phyloP scores from a whole-genome alignment of 306 rosid genomes.

The Trifolium subterraneum region DNA sequence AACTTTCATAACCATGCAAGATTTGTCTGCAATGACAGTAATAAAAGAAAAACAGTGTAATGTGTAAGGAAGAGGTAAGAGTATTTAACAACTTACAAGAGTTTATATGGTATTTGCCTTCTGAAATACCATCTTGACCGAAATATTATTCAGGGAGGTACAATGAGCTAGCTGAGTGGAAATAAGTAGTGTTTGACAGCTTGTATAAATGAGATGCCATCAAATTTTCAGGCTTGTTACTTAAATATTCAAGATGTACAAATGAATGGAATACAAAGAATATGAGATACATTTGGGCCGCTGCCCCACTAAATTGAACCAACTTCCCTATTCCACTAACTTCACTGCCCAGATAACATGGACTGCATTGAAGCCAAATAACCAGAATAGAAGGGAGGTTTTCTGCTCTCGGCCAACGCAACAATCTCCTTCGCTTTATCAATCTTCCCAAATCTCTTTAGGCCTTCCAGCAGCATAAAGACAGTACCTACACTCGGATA shows the following conservation, averaged over 20 bases:
- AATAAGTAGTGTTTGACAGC: conserved; percentile 3
- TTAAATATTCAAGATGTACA: conserved; percentile 40
- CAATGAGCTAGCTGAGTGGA: conserved; percentile 30
- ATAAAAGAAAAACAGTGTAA: not conserved
- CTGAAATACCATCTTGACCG: conserved; percentile 26
- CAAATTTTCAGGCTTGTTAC: conserved; percentile 30
- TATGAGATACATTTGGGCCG: conserved; percentile 25
- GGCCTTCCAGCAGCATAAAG: conserved; percentile 60
- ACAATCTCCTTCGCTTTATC: conserved; percentile 51
- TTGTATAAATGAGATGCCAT: conserved; percentile 23
- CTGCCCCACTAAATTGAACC: conserved; percentile 22
- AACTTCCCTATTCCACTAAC: conserved; percentile 38
- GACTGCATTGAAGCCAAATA: conserved; percentile 52
- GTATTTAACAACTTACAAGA: conserved; percentile 36
- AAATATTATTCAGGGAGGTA: conserved; percentile 22
- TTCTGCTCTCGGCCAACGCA: conserved; percentile 54
- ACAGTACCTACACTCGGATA: conserved; percentile 66
- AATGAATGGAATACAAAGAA: conserved; percentile 49
- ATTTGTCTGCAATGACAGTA: not conserved
- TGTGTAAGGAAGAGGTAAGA: not conserved
- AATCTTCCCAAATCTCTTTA: conserved; percentile 56
- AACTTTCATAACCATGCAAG: conserved; percentile 24
- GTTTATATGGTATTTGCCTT: conserved; percentile 27
- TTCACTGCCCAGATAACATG: conserved; percentile 42
- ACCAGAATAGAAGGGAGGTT: conserved; percentile 56